These are phyloP conservation scores for Anthoceros angustus DNA, from an alignment of 225 moss, liverwort and hornwort species.

Conservation along the genomic window DNA sequence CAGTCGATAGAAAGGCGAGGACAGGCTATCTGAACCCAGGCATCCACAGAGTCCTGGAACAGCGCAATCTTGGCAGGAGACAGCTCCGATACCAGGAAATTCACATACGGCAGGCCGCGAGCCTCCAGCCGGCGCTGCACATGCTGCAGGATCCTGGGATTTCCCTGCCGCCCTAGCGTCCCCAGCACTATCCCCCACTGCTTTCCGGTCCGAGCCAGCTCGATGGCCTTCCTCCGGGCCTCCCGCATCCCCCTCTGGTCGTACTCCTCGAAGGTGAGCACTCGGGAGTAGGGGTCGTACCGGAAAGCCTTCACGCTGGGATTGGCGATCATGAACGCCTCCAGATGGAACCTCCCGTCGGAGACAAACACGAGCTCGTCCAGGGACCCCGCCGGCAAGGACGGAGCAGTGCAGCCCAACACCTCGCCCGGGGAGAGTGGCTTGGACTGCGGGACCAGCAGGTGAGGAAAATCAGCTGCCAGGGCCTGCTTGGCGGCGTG, in stretches of 20 bases:
- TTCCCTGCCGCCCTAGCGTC: conserved; percentile 88
- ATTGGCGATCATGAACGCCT: conserved; percentile 95
- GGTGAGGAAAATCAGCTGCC: conserved; percentile 32
- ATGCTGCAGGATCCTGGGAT: conserved; percentile 65
- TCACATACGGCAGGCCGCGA: conserved; percentile 49
- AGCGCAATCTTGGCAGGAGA: conserved; percentile 62
- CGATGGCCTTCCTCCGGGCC: conserved; percentile 55
- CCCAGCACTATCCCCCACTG: conserved; percentile 80
- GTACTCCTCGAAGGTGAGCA: conserved; percentile 65
- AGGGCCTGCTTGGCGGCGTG: conserved; percentile 54
- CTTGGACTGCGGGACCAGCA: conserved; percentile 65
- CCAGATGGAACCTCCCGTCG: conserved; percentile 87
- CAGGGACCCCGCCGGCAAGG: conserved; percentile 36
- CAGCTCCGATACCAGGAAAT: conserved; percentile 81
- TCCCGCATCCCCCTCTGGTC: conserved; percentile 85
- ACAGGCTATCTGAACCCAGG: conserved; percentile 96
- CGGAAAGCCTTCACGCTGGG: conserved; percentile 71
- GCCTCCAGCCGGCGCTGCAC: conserved; percentile 55
- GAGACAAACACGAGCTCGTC: conserved; percentile 74
- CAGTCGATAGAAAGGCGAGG: conserved; percentile 90
- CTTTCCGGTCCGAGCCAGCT: conserved; percentile 44
- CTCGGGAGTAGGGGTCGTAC: conserved; percentile 79
- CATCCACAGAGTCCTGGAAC: conserved; percentile 53
- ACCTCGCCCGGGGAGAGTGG: conserved; percentile 92
- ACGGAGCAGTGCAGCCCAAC: conserved; percentile 83